These are phyloP conservation scores for Paramecium pentaurelia DNA, from an alignment of 73 alveolate species.

Conservation along the genomic window DNA sequence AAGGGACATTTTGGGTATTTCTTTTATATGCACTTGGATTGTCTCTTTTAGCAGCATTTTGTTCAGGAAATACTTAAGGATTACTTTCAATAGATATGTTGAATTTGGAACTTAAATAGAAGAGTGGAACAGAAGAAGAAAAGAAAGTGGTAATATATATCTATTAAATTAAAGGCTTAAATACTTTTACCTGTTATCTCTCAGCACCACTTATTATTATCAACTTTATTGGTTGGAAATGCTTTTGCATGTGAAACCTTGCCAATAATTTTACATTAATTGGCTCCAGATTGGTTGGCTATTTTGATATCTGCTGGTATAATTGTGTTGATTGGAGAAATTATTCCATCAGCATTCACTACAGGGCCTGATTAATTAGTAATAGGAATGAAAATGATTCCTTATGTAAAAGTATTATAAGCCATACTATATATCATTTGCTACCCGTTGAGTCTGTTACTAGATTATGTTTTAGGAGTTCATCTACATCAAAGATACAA, in stretches of 20 bases:
- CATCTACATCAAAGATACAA: slow-evolving; percentile 74
- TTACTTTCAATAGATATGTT: slow-evolving; percentile 59
- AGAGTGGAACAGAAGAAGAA: slow-evolving; percentile 57
- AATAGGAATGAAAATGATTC: slow-evolving; percentile 90
- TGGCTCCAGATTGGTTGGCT: slow-evolving; percentile 89
- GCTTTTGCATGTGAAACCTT: slow-evolving; percentile 96
- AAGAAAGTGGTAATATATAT: slow-evolving; percentile 52
- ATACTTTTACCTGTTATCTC: slow-evolving; percentile 80
- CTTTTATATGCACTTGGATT: background rate
- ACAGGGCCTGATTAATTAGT: slow-evolving; percentile 95
- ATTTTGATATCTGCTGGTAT: slow-evolving; percentile 86
- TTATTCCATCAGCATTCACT: slow-evolving; percentile 95
- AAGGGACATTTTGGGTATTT: background rate
- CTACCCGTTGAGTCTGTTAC: slow-evolving; percentile 72
- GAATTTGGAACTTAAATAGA: slow-evolving; percentile 39
- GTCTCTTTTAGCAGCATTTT: slow-evolving; percentile 53
- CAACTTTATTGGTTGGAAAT: slow-evolving; percentile 92
- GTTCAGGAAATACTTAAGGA: slow-evolving; percentile 60
- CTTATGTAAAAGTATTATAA: slow-evolving; percentile 60
- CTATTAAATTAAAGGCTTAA: slow-evolving; percentile 73
- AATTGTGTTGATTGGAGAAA: slow-evolving; percentile 91
- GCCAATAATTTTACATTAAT: slow-evolving; percentile 89
- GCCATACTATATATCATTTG: slow-evolving; percentile 67
- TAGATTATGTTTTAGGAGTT: slow-evolving; percentile 78
- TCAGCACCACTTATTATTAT: slow-evolving; percentile 92